These are phyloP conservation scores for Suillus occidentalis DNA, from an alignment of 768 basidiomycete species.

Conservation along the genomic window DNA sequence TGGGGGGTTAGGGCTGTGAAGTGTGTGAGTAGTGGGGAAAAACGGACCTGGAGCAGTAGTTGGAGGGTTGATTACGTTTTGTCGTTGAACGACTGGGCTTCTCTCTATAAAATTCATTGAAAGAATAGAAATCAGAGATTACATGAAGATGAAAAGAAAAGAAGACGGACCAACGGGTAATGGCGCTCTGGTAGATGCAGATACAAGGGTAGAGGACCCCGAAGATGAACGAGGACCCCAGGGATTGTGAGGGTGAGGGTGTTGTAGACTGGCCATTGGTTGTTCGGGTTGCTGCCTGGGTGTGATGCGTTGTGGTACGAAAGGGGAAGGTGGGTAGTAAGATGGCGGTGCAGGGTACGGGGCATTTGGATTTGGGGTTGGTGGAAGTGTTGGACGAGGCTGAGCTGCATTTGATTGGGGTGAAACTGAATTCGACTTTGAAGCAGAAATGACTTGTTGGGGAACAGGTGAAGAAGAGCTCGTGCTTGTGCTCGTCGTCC, in stretches of 20 bases:
- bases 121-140: neutral
- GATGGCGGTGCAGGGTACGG: constrained; percentile 31
- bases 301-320: constrained; percentile 24
- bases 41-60: constrained; percentile 26
- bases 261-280: constrained; percentile 33
- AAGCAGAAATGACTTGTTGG: constrained; percentile 29
- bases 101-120: constrained; percentile 20
- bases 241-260: constrained; percentile 29
- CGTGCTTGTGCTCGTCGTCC: constrained; percentile 23
- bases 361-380: constrained; percentile 14
- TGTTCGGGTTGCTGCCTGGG: constrained; percentile 26
- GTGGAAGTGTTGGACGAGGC: constrained; percentile 8
- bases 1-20: constrained; percentile 10
- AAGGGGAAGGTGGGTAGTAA: constrained; percentile 33
- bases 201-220: constrained; percentile 32
- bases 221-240: constrained; percentile 29
- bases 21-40: neutral
- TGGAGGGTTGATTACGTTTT: constrained; percentile 21
- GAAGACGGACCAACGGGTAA: constrained; percentile 26
- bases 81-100: constrained; percentile 29
- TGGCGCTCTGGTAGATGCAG: constrained; percentile 20
- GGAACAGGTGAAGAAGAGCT: constrained; percentile 32
- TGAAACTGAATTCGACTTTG: constrained; percentile 22
- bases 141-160: constrained; percentile 2
- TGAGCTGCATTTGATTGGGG: constrained; percentile 20